Percentiles rank a stretch among this genome's conserved stretches.
Conservation (phyloP, 2,329 filamentous ascomycete species). For the Aspergillus phoenicis region DNA sequence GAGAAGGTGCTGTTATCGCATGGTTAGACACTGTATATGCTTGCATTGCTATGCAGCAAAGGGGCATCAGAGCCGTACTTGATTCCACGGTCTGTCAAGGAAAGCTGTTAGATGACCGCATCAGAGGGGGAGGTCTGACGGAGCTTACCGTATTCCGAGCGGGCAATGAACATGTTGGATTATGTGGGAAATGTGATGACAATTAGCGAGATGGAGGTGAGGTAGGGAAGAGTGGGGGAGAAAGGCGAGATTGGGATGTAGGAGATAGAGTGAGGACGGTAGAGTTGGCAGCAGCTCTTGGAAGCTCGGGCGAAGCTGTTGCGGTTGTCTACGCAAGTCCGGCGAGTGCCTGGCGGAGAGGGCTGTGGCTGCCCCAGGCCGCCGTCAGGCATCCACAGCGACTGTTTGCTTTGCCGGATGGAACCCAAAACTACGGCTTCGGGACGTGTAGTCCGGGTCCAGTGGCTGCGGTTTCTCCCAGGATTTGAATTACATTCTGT, state of each 20-base stretch:
- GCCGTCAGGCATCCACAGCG: slow-evolving; percentile 19
- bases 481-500: neutral
- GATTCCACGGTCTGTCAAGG: slow-evolving; percentile 82
- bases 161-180: slow-evolving; percentile 95
- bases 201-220: neutral
- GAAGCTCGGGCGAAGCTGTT: slow-evolving; percentile 35
- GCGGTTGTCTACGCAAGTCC: slow-evolving; percentile 39
- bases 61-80: slow-evolving; percentile 63
- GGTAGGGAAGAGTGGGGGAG: neutral
- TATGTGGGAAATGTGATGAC: slow-evolving; percentile 28
- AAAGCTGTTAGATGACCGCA: slow-evolving; percentile 40
- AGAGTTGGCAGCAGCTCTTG: slow-evolving; percentile 24
- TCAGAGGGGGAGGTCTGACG: slow-evolving; percentile 26
- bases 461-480: neutral
- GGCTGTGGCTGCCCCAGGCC: slow-evolving; percentile 22
- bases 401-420: slow-evolving; percentile 5
- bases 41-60: slow-evolving; percentile 13
- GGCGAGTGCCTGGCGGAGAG: slow-evolving; percentile 36
- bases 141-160: slow-evolving; percentile 95
- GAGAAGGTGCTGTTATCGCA: slow-evolving; percentile 81
- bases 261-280: neutral
- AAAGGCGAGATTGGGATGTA: slow-evolving; percentile 11
- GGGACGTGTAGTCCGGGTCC: neutral
- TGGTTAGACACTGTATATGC: slow-evolving; percentile 27
- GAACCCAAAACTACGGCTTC: slow-evolving; percentile 5